Percentiles rank a stretch among this genome's conserved stretches.
Conservation (phyloP, 345 rosid species). For the Eutrema japonicum region DNA sequence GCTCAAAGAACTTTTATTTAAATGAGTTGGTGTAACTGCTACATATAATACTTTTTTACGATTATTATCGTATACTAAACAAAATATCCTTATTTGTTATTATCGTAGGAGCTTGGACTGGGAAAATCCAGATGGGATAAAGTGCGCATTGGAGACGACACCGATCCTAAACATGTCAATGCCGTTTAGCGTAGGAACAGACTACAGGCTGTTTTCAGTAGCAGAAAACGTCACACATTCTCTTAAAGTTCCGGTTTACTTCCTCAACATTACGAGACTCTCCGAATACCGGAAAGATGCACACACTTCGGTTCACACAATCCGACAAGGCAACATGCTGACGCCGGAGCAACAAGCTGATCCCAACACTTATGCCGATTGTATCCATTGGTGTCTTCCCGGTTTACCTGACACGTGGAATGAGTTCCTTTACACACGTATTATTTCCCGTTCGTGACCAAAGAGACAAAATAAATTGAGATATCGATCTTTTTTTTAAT, state of each 20-base stretch:
- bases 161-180: slow-evolving; percentile 65
- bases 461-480: neutral
- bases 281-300: slow-evolving; percentile 92
- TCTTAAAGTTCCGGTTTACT: slow-evolving; percentile 62
- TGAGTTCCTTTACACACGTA: slow-evolving; percentile 77
- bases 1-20: neutral
- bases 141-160: slow-evolving; percentile 75
- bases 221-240: slow-evolving; percentile 58
- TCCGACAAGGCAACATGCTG: slow-evolving; percentile 80
- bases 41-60: neutral
- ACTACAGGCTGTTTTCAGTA: slow-evolving; percentile 56
- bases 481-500: neutral
- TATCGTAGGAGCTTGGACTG: slow-evolving; percentile 81
- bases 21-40: slow-evolving; percentile 38
- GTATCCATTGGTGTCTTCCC: slow-evolving; percentile 98
- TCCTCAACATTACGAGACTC: slow-evolving; percentile 70
- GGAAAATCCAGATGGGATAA: slow-evolving; percentile 89
- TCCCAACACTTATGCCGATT: slow-evolving; percentile 83
- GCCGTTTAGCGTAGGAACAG: slow-evolving; percentile 73
- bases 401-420: slow-evolving; percentile 97
- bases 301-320: slow-evolving; percentile 80
- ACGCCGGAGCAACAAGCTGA: slow-evolving; percentile 78
- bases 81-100: neutral
- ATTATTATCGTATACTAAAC: neutral
- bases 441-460: slow-evolving; percentile 67